phyloP scores from a whole-genome alignment of 2,329 filamentous ascomycete genomes.

The Orbilia quercus region DNA sequence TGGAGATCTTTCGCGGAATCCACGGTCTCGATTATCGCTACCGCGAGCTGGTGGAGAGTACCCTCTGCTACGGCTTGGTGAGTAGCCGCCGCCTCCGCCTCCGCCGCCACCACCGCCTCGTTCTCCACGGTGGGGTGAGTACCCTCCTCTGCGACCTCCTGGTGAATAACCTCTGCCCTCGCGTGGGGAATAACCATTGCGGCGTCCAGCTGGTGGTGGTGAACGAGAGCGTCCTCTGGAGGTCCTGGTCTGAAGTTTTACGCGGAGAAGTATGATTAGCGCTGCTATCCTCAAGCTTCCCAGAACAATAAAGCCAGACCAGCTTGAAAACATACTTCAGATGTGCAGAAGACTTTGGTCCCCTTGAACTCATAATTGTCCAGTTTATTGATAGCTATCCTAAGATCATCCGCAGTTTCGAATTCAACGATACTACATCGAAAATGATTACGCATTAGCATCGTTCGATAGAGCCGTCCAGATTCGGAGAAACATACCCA shows the following conservation, averaged over 20 bases:
- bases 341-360: conserved; percentile 82
- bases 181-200: conserved; percentile 44
- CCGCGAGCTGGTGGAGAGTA: conserved; percentile 52
- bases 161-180: conserved; percentile 52
- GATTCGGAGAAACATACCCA: conserved; percentile 73
- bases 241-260: conserved; percentile 36
- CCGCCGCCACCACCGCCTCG: conserved; percentile 20
- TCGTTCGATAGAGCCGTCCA: conserved; percentile 49
- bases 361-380: conserved; percentile 94
- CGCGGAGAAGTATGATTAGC: conserved; percentile 18
- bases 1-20: conserved; percentile 58
- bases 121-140: conserved; percentile 41
- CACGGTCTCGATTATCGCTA: conserved; percentile 59
- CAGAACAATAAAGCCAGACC: too few species aligned
- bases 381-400: conserved; percentile 92
- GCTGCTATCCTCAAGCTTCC: too few species aligned
- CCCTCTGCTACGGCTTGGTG: conserved; percentile 44
- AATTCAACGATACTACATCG: conserved; percentile 91
- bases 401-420: conserved; percentile 88
- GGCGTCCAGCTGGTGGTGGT: conserved; percentile 40
- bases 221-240: conserved; percentile 54
- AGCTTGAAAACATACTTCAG: conserved; percentile 75
- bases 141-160: conserved; percentile 34
- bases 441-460: neutral
- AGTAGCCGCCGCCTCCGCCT: conserved; percentile 32